Percentiles rank a stretch among this genome's conserved stretches.
Conservation (phyloP, 805 yeast species). For the Candida cerambycidarum region DNA sequence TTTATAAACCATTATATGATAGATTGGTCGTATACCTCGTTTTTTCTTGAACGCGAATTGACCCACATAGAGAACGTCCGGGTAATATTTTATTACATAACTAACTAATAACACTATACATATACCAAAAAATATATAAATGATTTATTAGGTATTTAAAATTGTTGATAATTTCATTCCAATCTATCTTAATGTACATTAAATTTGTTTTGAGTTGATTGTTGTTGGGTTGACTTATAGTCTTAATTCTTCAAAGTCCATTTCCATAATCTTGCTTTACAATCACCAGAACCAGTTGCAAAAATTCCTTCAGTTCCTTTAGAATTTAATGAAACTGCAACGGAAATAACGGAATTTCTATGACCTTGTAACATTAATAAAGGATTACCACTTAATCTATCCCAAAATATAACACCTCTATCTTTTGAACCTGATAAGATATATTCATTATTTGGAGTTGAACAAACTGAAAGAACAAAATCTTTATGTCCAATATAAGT, state of each 20-base stretch:
- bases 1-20: conserved; percentile 39
- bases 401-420: conserved; percentile 97
- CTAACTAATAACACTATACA: conserved; percentile 6
- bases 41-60: neutral
- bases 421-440: conserved; percentile 94
- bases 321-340: conserved; percentile 83
- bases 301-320: conserved; percentile 76
- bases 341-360: conserved; percentile 91
- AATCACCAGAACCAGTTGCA: conserved; percentile 97
- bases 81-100: conserved; percentile 8
- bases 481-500: conserved; percentile 96
- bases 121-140: conserved; percentile 7
- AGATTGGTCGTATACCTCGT: conserved; percentile 3
- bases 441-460: conserved; percentile 90
- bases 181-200: neutral
- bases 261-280: conserved; percentile 95
- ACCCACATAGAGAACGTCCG: neutral
- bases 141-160: neutral
- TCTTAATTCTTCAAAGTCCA: conserved; percentile 56
- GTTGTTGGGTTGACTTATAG: neutral
- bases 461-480: conserved; percentile 89
- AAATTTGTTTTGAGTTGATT: neutral
- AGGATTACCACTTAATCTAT: conserved; percentile 86
- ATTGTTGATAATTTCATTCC: neutral
- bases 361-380: conserved; percentile 96